phyloP scores from a whole-genome alignment of 2,329 filamentous ascomycete genomes.

The Penicillium sp. region DNA sequence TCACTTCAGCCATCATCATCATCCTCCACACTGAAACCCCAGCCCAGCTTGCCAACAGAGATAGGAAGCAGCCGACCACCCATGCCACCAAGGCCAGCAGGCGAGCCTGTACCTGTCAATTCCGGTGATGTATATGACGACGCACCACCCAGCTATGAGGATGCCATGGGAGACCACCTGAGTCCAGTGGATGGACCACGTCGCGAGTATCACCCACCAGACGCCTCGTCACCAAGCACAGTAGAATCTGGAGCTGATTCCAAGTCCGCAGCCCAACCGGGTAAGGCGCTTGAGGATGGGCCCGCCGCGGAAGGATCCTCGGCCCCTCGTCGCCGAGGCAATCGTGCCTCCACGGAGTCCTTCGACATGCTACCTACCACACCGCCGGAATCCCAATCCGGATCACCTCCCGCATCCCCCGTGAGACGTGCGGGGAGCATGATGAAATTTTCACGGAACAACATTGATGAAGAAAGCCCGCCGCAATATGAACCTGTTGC shows the following conservation, averaged over 20 bases:
- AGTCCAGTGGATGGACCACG: constrained; percentile 70
- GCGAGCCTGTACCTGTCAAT: constrained; percentile 23
- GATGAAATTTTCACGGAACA: constrained; percentile 29
- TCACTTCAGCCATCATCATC: constrained; percentile 24
- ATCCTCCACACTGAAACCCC: constrained; percentile 17
- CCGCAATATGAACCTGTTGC: constrained; percentile 32
- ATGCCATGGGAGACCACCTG: constrained; percentile 78
- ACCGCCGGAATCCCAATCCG: constrained; percentile 34
- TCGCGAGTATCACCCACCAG: constrained; percentile 48
- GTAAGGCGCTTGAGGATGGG: constrained; percentile 29
- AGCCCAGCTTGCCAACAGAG: constrained; percentile 24
- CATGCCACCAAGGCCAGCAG: constrained; percentile 41
- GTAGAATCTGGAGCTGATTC: constrained; percentile 39
- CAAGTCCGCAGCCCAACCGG: constrained; percentile 33
- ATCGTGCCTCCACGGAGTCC: constrained; percentile 37
- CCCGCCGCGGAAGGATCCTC: constrained; percentile 22
- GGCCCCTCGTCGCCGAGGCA: constrained; percentile 17
- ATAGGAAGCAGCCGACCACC: constrained; percentile 32
- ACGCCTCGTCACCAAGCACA: constrained; percentile 29
- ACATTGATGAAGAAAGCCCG: constrained; percentile 29
- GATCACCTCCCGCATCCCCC: constrained; percentile 32
- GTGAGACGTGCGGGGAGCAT: constrained; percentile 33
- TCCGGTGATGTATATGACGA: constrained; percentile 54
- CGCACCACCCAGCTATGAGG: constrained; percentile 92
- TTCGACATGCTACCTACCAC: constrained; percentile 41